Percentiles rank a stretch among this genome's conserved stretches.
phyloP scores from a whole-genome alignment of 2,329 filamentous ascomycete species.

The Coleophoma cylindrospora region DNA sequence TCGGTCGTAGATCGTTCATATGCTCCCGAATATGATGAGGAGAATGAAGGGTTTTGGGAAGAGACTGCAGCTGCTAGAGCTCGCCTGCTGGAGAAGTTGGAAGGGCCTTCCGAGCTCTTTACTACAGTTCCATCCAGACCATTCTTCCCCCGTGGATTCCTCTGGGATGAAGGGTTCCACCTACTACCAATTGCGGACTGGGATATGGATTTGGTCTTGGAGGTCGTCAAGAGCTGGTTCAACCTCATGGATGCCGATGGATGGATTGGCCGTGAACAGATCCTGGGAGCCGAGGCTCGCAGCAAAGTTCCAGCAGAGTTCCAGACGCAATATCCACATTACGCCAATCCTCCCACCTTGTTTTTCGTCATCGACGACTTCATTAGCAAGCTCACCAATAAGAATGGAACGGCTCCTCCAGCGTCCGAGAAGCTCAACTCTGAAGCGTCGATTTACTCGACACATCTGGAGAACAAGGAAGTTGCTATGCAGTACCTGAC shows the following conservation, averaged over 20 bases:
- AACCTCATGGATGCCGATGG: constrained; percentile 93
- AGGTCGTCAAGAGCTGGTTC: constrained; percentile 94
- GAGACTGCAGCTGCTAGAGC: constrained; percentile 76
- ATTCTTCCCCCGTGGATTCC: constrained; percentile 93
- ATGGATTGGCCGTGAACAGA: constrained; percentile 96
- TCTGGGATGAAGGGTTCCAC: constrained; percentile 99
- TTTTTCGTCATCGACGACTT: constrained; percentile 86
- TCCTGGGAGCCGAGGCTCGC: constrained; percentile 83
- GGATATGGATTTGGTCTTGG: constrained; percentile 82
- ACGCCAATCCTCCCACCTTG: constrained; percentile 92
- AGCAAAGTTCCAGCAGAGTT: constrained; percentile 94
- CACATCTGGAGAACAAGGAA: constrained; percentile 62
- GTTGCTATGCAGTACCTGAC: constrained; percentile 67
- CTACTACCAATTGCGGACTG: constrained; percentile 87
- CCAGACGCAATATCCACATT: constrained; percentile 92
- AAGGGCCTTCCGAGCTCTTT: constrained; percentile 84
- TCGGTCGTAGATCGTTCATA: constrained; percentile 87
- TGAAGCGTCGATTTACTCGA: constrained; percentile 49
- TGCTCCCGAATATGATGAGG: constrained; percentile 90
- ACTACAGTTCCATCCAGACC: constrained; percentile 87
- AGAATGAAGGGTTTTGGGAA: constrained; percentile 93
- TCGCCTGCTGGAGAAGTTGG: constrained; percentile 61
- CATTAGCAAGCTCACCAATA: constrained; percentile 66
- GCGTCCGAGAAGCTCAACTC: constrained; percentile 38
- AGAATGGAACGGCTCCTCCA: constrained; percentile 40